phyloP scores from a whole-genome alignment of 441 rosid species.

The Syzygium malaccense region DNA sequence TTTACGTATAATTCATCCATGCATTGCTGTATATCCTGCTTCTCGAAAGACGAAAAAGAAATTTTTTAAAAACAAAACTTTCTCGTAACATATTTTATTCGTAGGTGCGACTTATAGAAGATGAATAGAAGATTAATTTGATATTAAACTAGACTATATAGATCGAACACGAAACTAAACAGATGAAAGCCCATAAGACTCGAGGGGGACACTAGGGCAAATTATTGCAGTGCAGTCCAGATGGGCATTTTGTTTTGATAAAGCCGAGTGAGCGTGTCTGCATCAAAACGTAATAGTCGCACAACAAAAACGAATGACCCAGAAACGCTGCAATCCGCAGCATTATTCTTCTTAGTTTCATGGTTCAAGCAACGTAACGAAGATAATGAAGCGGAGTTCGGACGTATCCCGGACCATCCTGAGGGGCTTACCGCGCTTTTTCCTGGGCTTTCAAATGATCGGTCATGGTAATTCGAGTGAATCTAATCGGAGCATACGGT shows the following conservation, averaged over 20 bases:
- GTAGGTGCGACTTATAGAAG: neutral
- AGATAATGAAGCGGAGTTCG: neutral
- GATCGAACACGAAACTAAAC: neutral
- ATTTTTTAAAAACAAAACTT: too few species aligned
- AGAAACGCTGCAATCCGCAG: neutral
- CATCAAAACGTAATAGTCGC: neutral
- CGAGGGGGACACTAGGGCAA: neutral
- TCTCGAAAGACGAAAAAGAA: neutral
- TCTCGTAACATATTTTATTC: neutral
- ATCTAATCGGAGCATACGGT: neutral
- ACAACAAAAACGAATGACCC: neutral
- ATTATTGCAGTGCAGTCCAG: neutral
- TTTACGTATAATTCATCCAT: too few species aligned
- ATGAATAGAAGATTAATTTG: neutral
- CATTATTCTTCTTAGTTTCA: neutral
- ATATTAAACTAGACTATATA: too few species aligned
- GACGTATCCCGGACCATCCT: neutral
- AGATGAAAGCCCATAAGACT: neutral
- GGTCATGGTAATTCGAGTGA: neutral
- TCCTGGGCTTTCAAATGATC: neutral
- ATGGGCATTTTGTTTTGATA: neutral
- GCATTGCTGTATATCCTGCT: neutral
- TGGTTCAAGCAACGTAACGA: neutral
- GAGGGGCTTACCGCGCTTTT: neutral
- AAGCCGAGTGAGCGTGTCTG: neutral